Conservation (phyloP, 257 asterid species). For the Gynochthodes officinalis region DNA sequence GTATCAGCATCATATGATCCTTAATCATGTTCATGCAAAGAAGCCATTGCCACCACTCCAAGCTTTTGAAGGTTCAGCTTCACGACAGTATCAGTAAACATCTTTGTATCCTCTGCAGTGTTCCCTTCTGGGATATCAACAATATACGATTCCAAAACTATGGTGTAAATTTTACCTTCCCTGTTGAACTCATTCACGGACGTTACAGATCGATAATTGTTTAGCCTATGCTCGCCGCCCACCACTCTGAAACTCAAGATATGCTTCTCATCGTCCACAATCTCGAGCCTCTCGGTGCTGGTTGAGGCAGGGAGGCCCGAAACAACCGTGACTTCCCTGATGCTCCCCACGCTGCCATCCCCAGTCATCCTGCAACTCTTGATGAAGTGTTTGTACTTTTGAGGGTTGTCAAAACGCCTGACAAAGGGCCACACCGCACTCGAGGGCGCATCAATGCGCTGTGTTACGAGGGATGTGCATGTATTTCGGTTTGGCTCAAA, state of each 20-base stretch:
- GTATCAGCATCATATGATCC: not conserved
- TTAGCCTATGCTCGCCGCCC: conserved; percentile 86
- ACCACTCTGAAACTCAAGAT: conserved; percentile 75
- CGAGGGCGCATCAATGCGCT: conserved; percentile 72
- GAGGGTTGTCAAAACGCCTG: conserved; percentile 79
- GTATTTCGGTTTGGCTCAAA: conserved; percentile 62
- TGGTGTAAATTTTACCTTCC: conserved; percentile 37
- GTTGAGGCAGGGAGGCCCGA: conserved; percentile 93
- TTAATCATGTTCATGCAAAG: conserved; percentile 46
- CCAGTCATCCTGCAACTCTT: conserved; percentile 70
- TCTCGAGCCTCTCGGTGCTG: conserved; percentile 84
- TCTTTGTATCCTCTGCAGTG: conserved; percentile 76
- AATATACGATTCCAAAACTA: conserved; percentile 74
- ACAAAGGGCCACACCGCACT: conserved; percentile 71
- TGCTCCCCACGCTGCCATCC: conserved; percentile 81
- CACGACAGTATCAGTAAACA: conserved; percentile 88
- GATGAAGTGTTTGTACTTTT: conserved; percentile 87
- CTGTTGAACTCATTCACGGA: conserved; percentile 55
- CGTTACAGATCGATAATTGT: conserved; percentile 71
- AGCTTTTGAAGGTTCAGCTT: conserved; percentile 78
- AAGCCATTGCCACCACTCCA: conserved; percentile 58
- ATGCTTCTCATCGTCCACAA: conserved; percentile 64
- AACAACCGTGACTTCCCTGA: conserved; percentile 78
- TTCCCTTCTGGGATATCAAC: conserved; percentile 91
- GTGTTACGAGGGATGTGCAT: conserved; percentile 64